These are phyloP conservation scores for Marvania coccoides DNA, from an alignment of 139 green algal species.

Conservation along the genomic window DNA sequence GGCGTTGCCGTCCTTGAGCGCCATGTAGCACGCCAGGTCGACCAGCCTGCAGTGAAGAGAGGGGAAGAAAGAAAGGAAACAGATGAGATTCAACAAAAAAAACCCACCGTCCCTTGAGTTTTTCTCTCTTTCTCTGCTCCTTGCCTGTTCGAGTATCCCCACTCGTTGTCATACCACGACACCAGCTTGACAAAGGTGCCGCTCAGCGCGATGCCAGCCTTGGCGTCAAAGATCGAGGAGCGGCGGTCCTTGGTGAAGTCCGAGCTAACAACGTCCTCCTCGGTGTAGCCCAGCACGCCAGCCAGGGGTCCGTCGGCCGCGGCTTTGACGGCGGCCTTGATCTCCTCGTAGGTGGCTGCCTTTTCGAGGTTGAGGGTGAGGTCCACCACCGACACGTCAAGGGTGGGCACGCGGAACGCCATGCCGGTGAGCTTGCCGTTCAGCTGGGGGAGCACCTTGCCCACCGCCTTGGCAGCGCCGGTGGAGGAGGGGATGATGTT, in stretches of 20 bases:
- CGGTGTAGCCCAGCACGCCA: constrained; percentile 87
- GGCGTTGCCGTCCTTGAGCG: constrained; percentile 23
- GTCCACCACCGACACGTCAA: constrained; percentile 95
- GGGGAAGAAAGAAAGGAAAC: neutral
- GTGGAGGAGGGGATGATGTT: constrained; percentile 99
- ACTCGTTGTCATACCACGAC: constrained; percentile 97
- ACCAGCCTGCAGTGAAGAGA: constrained; percentile 45
- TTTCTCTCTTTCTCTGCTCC: neutral
- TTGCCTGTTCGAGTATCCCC: constrained; percentile 66
- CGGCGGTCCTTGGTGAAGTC: constrained; percentile 83
- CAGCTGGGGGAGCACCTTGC: constrained; percentile 85
- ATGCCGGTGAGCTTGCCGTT: constrained; percentile 99
- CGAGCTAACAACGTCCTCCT: constrained; percentile 83
- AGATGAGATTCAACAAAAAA: neutral
- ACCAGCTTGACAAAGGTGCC: constrained; percentile 93
- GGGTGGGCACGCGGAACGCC: constrained; percentile 94
- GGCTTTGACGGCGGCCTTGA: constrained; percentile 80
- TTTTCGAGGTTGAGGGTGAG: constrained; percentile 87
- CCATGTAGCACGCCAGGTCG: constrained; percentile 60
- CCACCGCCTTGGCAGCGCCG: constrained; percentile 91
- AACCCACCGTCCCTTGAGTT: neutral
- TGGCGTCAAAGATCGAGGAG: constrained; percentile 81
- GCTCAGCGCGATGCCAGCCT: constrained; percentile 83
- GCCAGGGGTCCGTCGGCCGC: constrained; percentile 67
- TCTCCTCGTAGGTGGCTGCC: constrained; percentile 81